Base-by-base conservation (phyloP, 108 stramenopile genomes). In the Nitzschia sp. region DNA sequence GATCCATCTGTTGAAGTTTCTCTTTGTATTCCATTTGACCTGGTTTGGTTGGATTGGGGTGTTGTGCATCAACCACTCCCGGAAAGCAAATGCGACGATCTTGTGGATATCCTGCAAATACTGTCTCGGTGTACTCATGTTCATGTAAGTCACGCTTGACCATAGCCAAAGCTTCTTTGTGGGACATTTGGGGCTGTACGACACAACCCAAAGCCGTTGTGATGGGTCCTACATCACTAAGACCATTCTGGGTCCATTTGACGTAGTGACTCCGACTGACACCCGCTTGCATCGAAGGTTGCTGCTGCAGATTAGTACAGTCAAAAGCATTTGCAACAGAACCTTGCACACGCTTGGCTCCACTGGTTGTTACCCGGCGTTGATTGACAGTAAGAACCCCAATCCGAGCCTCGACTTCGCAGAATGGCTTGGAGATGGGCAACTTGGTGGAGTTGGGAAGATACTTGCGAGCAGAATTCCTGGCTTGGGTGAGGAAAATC, bases 11-110 rank as follows among this genome's bases (percentile, higher is more conserved):
- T 20, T 59, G 53, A 11, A 87, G 51, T 46, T 83, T 87, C 53
- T 86, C 86, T 78, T 93, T 93, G 52, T 79, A 79, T 62, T 93
- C 92, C 83, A 87, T 83, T 39, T 81, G 77, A 21, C 91, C 91
- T 17, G 65, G 21, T 24, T 48, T 43, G 42, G 46, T 57, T 17
- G 65, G 63, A 20, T 41, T 44, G 8, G 58, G 58, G 41, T 67
- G 38, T 15, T 26, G 34, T 22, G 58, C 61, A 70, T 87, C 78
- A n/a, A 72, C 74, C 0, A 69, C 25, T 11, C 78, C 78, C 14
- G 80, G 76, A 76, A 84, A 87, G 24, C 73, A 76, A 21, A 89
- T 81, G 21, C 92, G 73, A 10, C 78, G 83, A 41, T 79, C 73
- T 46, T 80, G 52, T 25, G 77, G 75, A 58, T 87, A 90, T 51